phyloP scores from a whole-genome alignment of 129 eudicot species.

The Calendula officinalis region DNA sequence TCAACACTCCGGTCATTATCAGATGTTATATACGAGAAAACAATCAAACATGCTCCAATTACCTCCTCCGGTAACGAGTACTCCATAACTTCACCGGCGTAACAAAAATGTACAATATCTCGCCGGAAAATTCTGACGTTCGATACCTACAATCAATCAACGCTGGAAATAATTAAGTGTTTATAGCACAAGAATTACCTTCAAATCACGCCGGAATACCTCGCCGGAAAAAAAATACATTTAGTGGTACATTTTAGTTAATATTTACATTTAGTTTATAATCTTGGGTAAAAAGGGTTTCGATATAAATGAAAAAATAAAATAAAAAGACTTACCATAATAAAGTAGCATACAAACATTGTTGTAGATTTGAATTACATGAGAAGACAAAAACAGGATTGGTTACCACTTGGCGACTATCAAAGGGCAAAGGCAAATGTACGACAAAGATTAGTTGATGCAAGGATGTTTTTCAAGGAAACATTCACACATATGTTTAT shows the following conservation, averaged over 20 bases:
- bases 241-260: too few species aligned
- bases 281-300: neutral
- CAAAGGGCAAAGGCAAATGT: slow-evolving; percentile 23
- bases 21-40: slow-evolving; percentile 46
- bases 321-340: neutral
- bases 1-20: slow-evolving; percentile 62
- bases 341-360: neutral
- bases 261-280: neutral
- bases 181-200: too few species aligned
- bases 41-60: slow-evolving; percentile 61
- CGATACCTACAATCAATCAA: too few species aligned
- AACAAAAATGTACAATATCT: too few species aligned
- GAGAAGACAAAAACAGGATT: slow-evolving; percentile 2
- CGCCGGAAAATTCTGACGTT: too few species aligned
- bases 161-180: too few species aligned
- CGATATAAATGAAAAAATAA: neutral
- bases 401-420: slow-evolving; percentile 16
- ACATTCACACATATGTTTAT: too few species aligned
- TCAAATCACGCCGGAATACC: too few species aligned
- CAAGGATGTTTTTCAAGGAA: too few species aligned
- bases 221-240: too few species aligned
- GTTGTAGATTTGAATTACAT: slow-evolving; percentile 3
- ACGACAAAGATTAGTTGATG: neutral
- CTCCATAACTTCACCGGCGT: too few species aligned
- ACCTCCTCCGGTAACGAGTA: slow-evolving; percentile 73